Evolutionary conservation across 202 grass and related monocot species (phyloP), one percentile per base, ranked within the genome.

Genomic region (Zoysia matrella): DNA sequence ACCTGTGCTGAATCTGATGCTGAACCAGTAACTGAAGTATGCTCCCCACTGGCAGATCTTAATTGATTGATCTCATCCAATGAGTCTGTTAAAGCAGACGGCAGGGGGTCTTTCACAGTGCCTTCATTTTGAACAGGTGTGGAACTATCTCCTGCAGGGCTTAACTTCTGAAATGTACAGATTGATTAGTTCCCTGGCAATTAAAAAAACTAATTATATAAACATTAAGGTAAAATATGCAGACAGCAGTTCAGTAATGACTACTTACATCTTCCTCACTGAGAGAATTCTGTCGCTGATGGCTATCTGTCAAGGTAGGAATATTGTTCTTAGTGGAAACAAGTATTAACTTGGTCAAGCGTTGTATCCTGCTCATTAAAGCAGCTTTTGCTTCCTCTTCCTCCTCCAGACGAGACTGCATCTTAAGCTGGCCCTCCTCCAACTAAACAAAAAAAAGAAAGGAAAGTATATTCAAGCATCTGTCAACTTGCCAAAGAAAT

Each of bases 381-480:
- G 96, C 96, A 89, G 96, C 91, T 92, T 99, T 99, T 14, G 92
- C 93, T 79, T 99, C 96, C 83, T 99, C 96, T 96, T 99, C 96
- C 83, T 99, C 96, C 85, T 99, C 96, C 30, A 99, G 72, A 60
- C 96, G 93, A 69, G 78, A 99, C 71, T 99, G 96, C 96, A 99
- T 99, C 79, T 99, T 99, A 77, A 99, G 93, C 73, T 99, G 96
- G 15, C 96, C 96, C 76, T 93, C 96, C 81, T 99, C 93, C 78
- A 99, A 85, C 96, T 99, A 85, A 47, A 85, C 46, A 6, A 55
- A 78, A 83, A 62, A 84, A 16, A 89, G 73, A 55, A 56, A 85
- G 78, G 78, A 64, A 74, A 63, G 83, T 71, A 54, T 2, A 83
- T 54, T 70, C 69, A 83, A 51, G 71, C 67, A 86, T 77, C 56